These are phyloP conservation scores for Pythium myriotylum DNA, from an alignment of 352 stramenopile genomes.

Conservation along the genomic window DNA sequence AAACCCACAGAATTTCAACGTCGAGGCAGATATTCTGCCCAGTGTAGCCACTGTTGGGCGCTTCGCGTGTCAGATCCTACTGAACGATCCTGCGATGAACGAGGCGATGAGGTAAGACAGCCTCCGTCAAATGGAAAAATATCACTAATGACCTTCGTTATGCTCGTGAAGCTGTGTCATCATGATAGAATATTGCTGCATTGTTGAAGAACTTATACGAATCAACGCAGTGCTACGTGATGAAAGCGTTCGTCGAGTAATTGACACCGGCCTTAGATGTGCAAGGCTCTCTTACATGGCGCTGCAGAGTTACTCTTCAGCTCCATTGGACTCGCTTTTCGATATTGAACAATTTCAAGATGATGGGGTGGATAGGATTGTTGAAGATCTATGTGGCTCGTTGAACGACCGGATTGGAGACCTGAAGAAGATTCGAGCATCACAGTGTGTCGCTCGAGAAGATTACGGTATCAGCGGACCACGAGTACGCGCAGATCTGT, in stretches of 20 bases:
- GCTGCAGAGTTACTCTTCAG: slow-evolving; percentile 18
- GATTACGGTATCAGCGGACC: slow-evolving; percentile 58
- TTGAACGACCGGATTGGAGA: no score
- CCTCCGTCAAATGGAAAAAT: slow-evolving; percentile 1
- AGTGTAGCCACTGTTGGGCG: slow-evolving; percentile 4
- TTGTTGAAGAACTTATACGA: slow-evolving; percentile 47
- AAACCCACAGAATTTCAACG: neutral
- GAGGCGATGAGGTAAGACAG: slow-evolving; percentile 20
- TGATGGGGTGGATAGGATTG: no score
- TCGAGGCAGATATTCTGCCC: slow-evolving; percentile 24
- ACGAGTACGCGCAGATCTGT: slow-evolving; percentile 48
- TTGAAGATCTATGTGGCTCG: no score
- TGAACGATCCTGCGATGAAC: slow-evolving; percentile 15
- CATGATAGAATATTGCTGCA: slow-evolving; percentile 63
- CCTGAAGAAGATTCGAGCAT: neutral
- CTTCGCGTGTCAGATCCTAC: slow-evolving; percentile 30
- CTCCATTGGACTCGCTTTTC: slow-evolving; percentile 13
- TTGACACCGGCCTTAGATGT: slow-evolving; percentile 13
- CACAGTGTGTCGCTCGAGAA: slow-evolving; percentile 14
- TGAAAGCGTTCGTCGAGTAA: neutral
- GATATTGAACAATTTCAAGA: no score
- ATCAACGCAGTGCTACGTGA: slow-evolving; percentile 15
- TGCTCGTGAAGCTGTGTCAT: slow-evolving; percentile 61
- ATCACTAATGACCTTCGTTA: slow-evolving; percentile 1
- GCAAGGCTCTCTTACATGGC: slow-evolving; percentile 10